Evolutionary conservation across 176 grass and related monocot genomes (phyloP).

Genomic region (Carex myosuroides): DNA sequence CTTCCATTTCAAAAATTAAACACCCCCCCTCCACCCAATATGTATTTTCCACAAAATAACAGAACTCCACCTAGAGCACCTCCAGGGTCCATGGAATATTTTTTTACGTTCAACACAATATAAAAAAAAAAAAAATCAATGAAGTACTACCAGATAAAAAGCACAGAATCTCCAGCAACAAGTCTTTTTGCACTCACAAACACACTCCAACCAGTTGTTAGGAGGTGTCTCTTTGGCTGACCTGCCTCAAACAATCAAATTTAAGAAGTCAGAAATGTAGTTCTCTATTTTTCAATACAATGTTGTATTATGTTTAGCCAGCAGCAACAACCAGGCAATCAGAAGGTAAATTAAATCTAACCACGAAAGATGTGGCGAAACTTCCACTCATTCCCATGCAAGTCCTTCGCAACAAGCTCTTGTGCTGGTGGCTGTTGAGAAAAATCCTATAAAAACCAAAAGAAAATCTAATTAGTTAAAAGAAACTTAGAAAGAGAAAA

Average conservation of each 20-base stretch:
- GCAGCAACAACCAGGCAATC: background rate
- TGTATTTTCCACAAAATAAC: background rate
- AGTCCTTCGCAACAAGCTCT: conserved; percentile 86
- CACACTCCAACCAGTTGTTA: conserved; percentile 96
- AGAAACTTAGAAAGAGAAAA: background rate
- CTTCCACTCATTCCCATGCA: conserved; percentile 98
- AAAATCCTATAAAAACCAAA: conserved; percentile 66
- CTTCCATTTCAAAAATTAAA: background rate
- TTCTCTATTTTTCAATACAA: conserved; percentile 3
- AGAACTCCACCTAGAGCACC: background rate
- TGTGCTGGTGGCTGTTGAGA: conserved; percentile 86
- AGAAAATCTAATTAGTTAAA: background rate
- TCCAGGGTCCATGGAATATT: background rate
- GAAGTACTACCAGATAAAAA: conserved; percentile 82
- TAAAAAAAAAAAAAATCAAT: background rate
- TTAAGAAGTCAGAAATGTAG: background rate
- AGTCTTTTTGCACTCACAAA: conserved; percentile 99
- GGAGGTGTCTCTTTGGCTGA: conserved; percentile 95
- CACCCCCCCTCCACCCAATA: background rate
- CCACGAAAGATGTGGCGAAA: conserved; percentile 93
- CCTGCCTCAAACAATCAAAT: conserved; percentile 42
- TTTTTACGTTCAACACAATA: background rate
- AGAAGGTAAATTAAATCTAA: conserved; percentile 9
- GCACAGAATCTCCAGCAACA: conserved; percentile 83
- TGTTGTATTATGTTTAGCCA: background rate